These are phyloP conservation scores for Trichocomaceae sp. DNA, from an alignment of 2,329 filamentous ascomycete species.

Conservation along the genomic window DNA sequence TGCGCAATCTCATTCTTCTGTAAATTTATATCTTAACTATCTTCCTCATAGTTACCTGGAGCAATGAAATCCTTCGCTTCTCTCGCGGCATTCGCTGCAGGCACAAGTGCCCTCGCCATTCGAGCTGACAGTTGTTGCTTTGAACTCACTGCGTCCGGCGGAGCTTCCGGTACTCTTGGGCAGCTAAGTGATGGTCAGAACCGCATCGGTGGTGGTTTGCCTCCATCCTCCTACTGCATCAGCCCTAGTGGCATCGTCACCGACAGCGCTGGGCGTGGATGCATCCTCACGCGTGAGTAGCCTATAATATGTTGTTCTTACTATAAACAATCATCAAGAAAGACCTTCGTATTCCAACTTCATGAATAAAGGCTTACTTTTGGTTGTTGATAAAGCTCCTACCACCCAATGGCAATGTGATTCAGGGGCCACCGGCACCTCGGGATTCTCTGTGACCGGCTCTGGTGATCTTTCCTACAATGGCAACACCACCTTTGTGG, in stretches of 20 bases:
- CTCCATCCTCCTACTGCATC: constrained; percentile 49
- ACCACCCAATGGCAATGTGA: constrained; percentile 60
- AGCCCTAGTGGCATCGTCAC: constrained; percentile 47
- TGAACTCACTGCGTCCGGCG: constrained; percentile 45
- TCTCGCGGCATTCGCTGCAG: constrained; percentile 34
- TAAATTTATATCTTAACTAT: neutral
- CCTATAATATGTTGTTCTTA: constrained; percentile 1
- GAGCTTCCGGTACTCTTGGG: constrained; percentile 47
- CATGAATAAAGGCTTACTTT: neutral
- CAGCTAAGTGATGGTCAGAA: constrained; percentile 58
- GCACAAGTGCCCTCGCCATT: constrained; percentile 38
- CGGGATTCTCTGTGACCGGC: constrained; percentile 52
- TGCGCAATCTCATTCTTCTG: neutral
- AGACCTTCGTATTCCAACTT: too few species aligned
- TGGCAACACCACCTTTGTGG: constrained; percentile 50
- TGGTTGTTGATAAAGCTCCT: constrained; percentile 34
- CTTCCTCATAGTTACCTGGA: too few species aligned
- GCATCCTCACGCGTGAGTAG: constrained; percentile 54
- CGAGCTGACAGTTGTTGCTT: constrained; percentile 46
- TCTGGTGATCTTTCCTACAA: constrained; percentile 49
- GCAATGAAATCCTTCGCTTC: constrained; percentile 21
- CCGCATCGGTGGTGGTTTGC: constrained; percentile 47
- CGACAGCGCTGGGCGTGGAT: constrained; percentile 53
- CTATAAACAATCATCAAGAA: too few species aligned
- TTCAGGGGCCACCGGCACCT: constrained; percentile 43